phyloP scores from a whole-genome alignment of 139 green algal species.

The Monoraphidium neglectum region DNA sequence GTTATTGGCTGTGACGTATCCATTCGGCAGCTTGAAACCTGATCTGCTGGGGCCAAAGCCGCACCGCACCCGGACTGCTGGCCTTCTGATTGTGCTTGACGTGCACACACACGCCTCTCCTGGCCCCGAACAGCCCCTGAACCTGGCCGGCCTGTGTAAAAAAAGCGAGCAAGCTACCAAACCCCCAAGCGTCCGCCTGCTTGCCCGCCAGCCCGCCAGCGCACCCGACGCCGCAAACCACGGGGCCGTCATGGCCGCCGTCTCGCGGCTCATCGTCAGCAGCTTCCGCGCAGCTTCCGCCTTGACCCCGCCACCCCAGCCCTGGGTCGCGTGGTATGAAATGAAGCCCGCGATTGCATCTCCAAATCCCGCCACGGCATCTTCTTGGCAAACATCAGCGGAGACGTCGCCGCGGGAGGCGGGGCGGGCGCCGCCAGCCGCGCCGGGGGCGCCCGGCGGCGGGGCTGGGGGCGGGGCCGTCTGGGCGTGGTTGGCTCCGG shows the following conservation, averaged over 20 bases:
- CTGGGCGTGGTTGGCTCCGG: constrained; percentile 24
- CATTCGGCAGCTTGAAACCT: too few species aligned
- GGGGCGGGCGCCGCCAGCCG: neutral
- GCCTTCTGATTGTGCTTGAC: too few species aligned
- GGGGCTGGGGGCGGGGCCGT: constrained; percentile 7
- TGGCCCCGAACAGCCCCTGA: too few species aligned
- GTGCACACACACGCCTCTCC: too few species aligned
- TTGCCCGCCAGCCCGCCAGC: too few species aligned
- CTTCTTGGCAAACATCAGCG: neutral
- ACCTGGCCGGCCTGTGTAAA: too few species aligned
- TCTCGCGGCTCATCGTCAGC: constrained; percentile 9
- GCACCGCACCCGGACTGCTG: too few species aligned
- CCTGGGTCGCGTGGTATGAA: constrained; percentile 6
- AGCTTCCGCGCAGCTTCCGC: constrained; percentile 4
- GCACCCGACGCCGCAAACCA: constrained; percentile 31
- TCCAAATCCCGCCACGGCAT: neutral
- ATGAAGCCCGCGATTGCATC: constrained; percentile 11
- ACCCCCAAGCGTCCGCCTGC: too few species aligned
- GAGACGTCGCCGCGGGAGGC: constrained; percentile 17
- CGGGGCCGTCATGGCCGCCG: constrained; percentile 16
- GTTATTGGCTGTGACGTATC: too few species aligned
- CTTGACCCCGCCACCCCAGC: neutral
- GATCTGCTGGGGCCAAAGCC: too few species aligned
- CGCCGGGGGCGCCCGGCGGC: too few species aligned
- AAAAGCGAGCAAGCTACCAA: too few species aligned